Conservation (phyloP, 225 moss, liverwort and hornwort species). For the Physcomitrellopsis africana region DNA sequence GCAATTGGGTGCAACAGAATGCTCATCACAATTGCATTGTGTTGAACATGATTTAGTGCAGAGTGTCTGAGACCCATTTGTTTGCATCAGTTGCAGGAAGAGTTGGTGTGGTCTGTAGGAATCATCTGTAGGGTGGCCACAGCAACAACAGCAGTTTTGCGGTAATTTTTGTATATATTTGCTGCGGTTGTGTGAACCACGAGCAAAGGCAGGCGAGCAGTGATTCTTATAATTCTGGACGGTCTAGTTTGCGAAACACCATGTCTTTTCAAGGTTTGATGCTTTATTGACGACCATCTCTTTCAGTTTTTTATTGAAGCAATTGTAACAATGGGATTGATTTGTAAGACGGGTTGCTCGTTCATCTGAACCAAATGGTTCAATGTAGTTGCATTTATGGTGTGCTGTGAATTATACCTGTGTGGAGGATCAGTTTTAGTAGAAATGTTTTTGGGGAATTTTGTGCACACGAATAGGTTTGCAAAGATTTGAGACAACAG, state of each 20-base stretch:
- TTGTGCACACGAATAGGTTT: not conserved
- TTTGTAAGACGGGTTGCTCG: not conserved
- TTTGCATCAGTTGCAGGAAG: not conserved
- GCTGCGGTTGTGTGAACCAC: not conserved
- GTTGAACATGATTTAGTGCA: not conserved
- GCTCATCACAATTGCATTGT: not conserved
- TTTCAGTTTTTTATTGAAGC: not conserved
- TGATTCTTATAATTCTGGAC: not conserved
- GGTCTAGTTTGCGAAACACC: not conserved
- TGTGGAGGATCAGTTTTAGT: no score
- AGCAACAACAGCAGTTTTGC: not conserved
- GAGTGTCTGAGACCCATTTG: not conserved
- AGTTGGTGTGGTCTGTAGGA: not conserved
- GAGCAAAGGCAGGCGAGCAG: not conserved
- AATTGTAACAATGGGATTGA: not conserved
- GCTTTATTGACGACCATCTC: not conserved
- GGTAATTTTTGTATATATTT: not conserved
- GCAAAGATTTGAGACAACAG: not conserved
- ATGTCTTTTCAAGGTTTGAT: conserved; percentile 40
- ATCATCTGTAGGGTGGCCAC: not conserved
- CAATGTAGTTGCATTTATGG: not conserved
- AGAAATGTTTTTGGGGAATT: not conserved
- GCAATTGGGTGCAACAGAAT: not conserved
- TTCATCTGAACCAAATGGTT: not conserved
- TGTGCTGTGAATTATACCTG: not conserved